Evolutionary conservation across 805 yeast genomes (phyloP).

Genomic region (Yamadazyma sp.): DNA sequence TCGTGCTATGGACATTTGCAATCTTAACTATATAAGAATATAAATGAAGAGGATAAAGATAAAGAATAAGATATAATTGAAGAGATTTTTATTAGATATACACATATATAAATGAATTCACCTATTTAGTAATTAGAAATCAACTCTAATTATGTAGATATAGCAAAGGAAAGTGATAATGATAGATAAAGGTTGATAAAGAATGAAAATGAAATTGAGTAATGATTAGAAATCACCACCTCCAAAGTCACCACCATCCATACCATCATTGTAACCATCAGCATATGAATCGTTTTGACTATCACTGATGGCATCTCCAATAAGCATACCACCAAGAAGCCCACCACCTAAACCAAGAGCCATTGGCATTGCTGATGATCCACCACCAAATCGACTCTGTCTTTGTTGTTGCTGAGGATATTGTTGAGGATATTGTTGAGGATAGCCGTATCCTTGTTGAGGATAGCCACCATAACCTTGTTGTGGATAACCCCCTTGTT

Average conservation of each 20-base stretch:
- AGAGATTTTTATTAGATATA: no score
- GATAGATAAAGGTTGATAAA: no score
- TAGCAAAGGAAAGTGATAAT: no score
- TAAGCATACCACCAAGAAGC: slow-evolving; percentile 38
- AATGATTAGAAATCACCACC: slow-evolving; percentile 11
- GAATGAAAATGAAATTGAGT: no score
- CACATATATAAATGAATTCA: no score
- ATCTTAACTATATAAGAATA: no score
- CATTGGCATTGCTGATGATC: slow-evolving; percentile 29
- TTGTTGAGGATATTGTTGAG: slow-evolving; percentile 11
- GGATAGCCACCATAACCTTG: slow-evolving; percentile 24
- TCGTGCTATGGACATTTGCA: neutral
- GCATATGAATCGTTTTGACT: slow-evolving; percentile 43
- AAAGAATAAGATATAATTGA: no score
- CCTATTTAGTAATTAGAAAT: no score
- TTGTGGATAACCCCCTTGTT: no score
- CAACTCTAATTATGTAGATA: no score
- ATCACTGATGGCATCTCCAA: slow-evolving; percentile 42
- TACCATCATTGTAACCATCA: slow-evolving; percentile 23
- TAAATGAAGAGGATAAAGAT: no score
- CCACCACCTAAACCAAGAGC: slow-evolving; percentile 52
- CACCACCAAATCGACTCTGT: slow-evolving; percentile 36
- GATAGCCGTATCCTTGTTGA: slow-evolving; percentile 14
- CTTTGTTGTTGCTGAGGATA: slow-evolving; percentile 18
- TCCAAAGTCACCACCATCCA: slow-evolving; percentile 14